Base-by-base conservation (phyloP, 306 rosid species). In the Rubus parviflorus region DNA sequence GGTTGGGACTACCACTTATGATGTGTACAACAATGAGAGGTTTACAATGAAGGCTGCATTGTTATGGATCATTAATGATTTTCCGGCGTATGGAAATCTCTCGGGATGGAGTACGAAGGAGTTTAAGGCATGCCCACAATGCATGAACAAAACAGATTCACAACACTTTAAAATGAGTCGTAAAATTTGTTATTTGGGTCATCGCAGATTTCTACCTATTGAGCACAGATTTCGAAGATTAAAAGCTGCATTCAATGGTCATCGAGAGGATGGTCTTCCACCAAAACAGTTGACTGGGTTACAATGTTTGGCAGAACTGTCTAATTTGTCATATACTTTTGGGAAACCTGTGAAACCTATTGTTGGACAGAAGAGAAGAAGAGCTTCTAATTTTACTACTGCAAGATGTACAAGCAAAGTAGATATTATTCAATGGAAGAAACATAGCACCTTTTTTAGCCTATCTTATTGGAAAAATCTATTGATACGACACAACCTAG, bases 21-120 rank as follows among this genome's bases (percentile, higher is more conserved):
- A 42, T 42, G 46, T 42, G 1, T 42, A 4, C 52, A 10, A 10
- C 8, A 12, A 53, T 19, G 16, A 53, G 7, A 53, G 22, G 8
- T 79, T 79, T 4, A 35, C 0, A 8, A 60, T 73, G 53, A 42
- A 19, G 35, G 73, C 43, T 7, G 23, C 68, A 22, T 51, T 73
- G 17, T 41, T 53, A 30, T 79, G 78, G 68, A 72, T 52, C 2
- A 72, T 79, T 15, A 79, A 79, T 79, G 74, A 79, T 56, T 73
- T 79, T 51, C 68, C 69, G 0, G 53, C 78, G 0, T 66, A 42
- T 38, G 37, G 37, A 20, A 56, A 48, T n/a, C 14, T 80, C 4
- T 80, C 19, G 0, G 16, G 79, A 60, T 68, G 49, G 60, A 70
- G 71, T 17, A 51, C 16, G 2, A 35, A 49, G 10, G 64, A 25